A percentile compares a stretch with the other conserved stretches of the same genome.
These are phyloP conservation scores for Mucor lusitanicus DNA, from an alignment of 371 early-diverging fungal genomes.

Conservation along the genomic window DNA sequence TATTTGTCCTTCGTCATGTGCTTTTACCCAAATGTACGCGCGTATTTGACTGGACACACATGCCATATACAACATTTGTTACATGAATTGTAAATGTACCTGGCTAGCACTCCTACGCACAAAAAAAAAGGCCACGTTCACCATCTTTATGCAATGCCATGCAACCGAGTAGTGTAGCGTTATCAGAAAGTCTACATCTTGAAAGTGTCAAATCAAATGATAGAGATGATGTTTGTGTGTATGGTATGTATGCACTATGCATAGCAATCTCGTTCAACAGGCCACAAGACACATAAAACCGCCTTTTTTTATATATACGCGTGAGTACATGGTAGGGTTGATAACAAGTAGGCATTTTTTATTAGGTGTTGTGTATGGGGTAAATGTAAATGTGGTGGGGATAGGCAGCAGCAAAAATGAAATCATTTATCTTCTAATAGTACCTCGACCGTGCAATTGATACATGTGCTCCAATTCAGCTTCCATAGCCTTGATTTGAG, in stretches of 20 bases:
- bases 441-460: constrained; percentile 45
- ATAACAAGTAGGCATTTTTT: neutral
- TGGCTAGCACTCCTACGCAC: neutral
- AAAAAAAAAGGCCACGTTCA: neutral
- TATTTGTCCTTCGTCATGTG: neutral
- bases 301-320: no score
- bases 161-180: neutral
- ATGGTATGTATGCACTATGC: neutral
- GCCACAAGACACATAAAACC: neutral
- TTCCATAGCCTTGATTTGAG: constrained; percentile 88
- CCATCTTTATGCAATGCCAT: neutral
- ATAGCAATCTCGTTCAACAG: neutral
- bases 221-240: neutral
- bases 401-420: no score
- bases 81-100: neutral
- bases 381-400: no score
- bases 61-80: neutral
- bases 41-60: neutral
- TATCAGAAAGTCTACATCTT: neutral
- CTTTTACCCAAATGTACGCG: neutral
- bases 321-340: no score
- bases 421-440: constrained; percentile 37
- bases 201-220: neutral
- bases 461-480: constrained; percentile 73
- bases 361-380: neutral